A percentile compares a stretch with the other conserved stretches of the same genome.
phyloP scores from a whole-genome alignment of 192 early-diverging fungal genomes.

The Endogone sp. region DNA sequence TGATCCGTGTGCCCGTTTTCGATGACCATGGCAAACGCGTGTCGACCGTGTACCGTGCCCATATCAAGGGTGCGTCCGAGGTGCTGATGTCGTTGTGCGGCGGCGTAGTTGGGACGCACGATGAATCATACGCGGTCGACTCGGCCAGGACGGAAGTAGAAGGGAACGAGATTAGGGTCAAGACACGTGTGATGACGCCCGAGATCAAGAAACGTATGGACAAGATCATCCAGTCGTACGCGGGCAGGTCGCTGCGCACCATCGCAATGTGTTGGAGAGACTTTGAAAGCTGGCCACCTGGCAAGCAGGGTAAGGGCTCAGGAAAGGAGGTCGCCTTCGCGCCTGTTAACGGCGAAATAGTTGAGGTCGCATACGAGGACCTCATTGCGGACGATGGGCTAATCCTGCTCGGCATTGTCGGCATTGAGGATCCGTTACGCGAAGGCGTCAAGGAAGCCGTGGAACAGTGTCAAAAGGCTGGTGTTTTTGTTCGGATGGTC shows the following conservation, averaged over 20 bases:
- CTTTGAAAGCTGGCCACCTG: slow-evolving; percentile 60
- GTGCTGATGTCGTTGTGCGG: slow-evolving; percentile 68
- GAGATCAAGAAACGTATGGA: slow-evolving; percentile 33
- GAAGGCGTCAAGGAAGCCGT: slow-evolving; percentile 94
- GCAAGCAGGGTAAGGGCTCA: not conserved
- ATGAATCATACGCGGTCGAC: slow-evolving; percentile 7
- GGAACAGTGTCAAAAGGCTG: slow-evolving; percentile 80
- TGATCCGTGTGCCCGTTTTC: slow-evolving; percentile 57
- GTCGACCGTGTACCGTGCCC: slow-evolving; percentile 56
- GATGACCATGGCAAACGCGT: slow-evolving; percentile 20
- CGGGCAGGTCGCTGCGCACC: slow-evolving; percentile 81
- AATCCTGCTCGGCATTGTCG: slow-evolving; percentile 84
- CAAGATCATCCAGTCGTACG: slow-evolving; percentile 66
- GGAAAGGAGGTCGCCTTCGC: not conserved
- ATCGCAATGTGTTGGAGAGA: slow-evolving; percentile 86
- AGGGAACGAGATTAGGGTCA: slow-evolving; percentile 19
- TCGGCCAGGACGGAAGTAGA: slow-evolving; percentile 8
- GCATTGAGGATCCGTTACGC: slow-evolving; percentile 96
- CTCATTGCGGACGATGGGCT: slow-evolving; percentile 50
- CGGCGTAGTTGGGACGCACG: slow-evolving; percentile 43
- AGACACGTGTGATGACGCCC: slow-evolving; percentile 23
- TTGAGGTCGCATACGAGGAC: slow-evolving; percentile 51
- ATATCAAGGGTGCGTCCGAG: slow-evolving; percentile 94
- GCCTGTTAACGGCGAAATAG: slow-evolving; percentile 33
- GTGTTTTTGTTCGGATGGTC: slow-evolving; percentile 97